Evolutionary conservation across 306 rosid genomes (phyloP), one percentile per base, ranked within the genome.

Genomic region (Cucurbita moschata): DNA sequence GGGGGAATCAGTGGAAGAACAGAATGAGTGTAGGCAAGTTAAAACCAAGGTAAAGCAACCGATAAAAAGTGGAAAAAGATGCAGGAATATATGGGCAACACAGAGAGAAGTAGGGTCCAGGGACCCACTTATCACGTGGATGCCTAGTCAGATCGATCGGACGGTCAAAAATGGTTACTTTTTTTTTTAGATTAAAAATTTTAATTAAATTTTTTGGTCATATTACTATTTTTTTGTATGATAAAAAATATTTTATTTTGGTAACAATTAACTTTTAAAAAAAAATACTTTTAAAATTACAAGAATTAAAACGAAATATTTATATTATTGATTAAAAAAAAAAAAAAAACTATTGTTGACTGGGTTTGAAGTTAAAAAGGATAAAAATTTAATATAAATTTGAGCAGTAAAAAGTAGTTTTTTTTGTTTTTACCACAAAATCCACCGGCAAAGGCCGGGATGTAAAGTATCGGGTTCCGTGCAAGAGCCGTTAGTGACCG

Each of bases 41-140:
- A 68, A 78, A 83, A 63, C 76, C 74, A 63, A 42, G 71, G 67
- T 75, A 83, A 72, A 70, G 49, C 71, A 79, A 87, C 77, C 75
- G 78, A 79, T 83, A 78, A 82, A 83, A 88, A 46, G 55, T 11
- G 35, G 18, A 19, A 8, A 67, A 68, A 68, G 73, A 79, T 82
- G 84, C 76, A 73, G 56, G 82, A 80, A 84, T 77, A 86, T 80
- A 82, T 74, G 85, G 76, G 71, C 58, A 26, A 64, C 49, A 7
- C 0, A 59, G 54, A 42, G 39, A 50, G 68, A 64, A 62, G 54
- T 19, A 37, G 72, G 52, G 53, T 38, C 51, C 4, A 0, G 18
- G 65, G 62, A 76, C 86, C 82, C 85, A 85, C 75, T 52, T 7
- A 71, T 71, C 87, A 90, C 91, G 90, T 87, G 96, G 87, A 86